These are phyloP conservation scores for Wallacemonas collosoma DNA, from an alignment of 208 protist species.

Conservation along the genomic window DNA sequence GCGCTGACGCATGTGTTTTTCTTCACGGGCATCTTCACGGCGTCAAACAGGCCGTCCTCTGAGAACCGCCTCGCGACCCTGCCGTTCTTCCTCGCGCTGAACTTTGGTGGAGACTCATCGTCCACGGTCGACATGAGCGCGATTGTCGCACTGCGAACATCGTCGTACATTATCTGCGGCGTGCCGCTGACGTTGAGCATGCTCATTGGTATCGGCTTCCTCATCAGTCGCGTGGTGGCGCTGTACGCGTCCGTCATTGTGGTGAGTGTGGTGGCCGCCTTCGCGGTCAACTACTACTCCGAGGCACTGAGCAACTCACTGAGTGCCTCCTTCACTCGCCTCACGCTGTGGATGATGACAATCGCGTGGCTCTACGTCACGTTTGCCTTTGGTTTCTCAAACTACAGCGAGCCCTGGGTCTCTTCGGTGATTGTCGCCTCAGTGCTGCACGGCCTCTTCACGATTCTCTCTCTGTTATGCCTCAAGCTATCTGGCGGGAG, in stretches of 20 bases:
- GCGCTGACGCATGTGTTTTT: constrained; percentile 56
- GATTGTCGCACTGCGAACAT: constrained; percentile 37
- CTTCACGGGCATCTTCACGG: constrained; percentile 51
- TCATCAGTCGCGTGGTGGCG: constrained; percentile 60
- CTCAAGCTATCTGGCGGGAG: constrained; percentile 32
- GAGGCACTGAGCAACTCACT: constrained; percentile 43
- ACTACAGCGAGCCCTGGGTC: constrained; percentile 37
- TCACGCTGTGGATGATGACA: constrained; percentile 55
- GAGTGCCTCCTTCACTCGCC: constrained; percentile 42
- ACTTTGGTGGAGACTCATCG: constrained; percentile 27
- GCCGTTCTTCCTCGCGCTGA: constrained; percentile 56
- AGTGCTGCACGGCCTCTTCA: constrained; percentile 36
- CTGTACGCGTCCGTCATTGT: constrained; percentile 44
- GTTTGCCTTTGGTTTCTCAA: constrained; percentile 53
- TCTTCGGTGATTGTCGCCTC: constrained; percentile 42
- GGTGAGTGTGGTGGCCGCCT: constrained; percentile 40
- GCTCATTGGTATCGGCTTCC: constrained; percentile 65
- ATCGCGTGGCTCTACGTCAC: constrained; percentile 62
- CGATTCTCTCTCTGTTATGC: constrained; percentile 41
- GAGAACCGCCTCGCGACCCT: constrained; percentile 33
- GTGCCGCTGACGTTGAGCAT: constrained; percentile 56
- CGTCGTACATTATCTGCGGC: constrained; percentile 57
- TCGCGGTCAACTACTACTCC: constrained; percentile 64
- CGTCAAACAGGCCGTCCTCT: constrained; percentile 11
- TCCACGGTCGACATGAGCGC: constrained; percentile 21